Evolutionary conservation across 2,329 filamentous ascomycete species (phyloP).

Genomic region (Alternaria hordeiaustralica): DNA sequence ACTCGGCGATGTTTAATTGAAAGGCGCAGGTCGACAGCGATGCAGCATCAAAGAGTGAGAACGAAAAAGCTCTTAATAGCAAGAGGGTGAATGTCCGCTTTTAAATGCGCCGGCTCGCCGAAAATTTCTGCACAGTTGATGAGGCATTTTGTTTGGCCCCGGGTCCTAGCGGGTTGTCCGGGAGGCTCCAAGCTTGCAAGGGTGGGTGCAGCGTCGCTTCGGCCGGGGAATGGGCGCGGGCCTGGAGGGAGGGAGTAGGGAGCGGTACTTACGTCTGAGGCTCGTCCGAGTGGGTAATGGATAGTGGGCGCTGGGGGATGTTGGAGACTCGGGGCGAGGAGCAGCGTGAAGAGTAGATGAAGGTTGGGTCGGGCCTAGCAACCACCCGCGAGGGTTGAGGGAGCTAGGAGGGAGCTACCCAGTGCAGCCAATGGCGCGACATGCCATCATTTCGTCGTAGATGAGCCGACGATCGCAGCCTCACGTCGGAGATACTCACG

Average conservation of each 20-base stretch:
- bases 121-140: slow-evolving; percentile 43
- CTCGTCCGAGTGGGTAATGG: slow-evolving; percentile 13
- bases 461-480: slow-evolving; percentile 6
- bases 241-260: slow-evolving; percentile 5
- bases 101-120: slow-evolving; percentile 38
- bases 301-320: not conserved
- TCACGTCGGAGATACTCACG: not conserved
- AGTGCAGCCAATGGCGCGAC: slow-evolving; percentile 14
- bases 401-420: slow-evolving; percentile 17
- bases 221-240: slow-evolving; percentile 25
- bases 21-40: slow-evolving; percentile 32
- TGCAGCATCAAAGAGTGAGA: slow-evolving; percentile 37
- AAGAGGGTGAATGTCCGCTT: slow-evolving; percentile 32
- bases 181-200: slow-evolving; percentile 27
- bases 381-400: slow-evolving; percentile 7
- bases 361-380: slow-evolving; percentile 14
- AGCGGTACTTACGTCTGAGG: slow-evolving; percentile 34
- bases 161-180: slow-evolving; percentile 39
- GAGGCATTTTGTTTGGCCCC: slow-evolving; percentile 47
- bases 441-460: slow-evolving; percentile 8
- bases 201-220: slow-evolving; percentile 25
- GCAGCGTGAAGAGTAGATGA: slow-evolving; percentile 6
- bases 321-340: slow-evolving; percentile 6
- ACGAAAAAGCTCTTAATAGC: slow-evolving; percentile 18
- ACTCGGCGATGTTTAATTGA: slow-evolving; percentile 24